Conservation (phyloP, 1,139 yeast species). For the Diutina catenulata region DNA sequence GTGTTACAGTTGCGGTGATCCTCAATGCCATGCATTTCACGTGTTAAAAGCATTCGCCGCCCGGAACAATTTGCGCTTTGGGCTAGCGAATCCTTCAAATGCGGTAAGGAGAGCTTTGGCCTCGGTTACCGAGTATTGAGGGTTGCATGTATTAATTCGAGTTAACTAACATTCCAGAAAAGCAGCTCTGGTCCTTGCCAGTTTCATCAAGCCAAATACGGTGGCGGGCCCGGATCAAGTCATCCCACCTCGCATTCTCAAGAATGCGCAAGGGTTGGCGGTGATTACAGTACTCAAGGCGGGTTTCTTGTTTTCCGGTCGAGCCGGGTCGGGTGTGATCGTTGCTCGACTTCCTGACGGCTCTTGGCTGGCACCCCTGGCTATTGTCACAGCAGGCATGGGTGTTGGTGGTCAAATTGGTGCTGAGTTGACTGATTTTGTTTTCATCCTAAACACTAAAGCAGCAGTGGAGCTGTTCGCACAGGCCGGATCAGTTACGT, state of each 20-base stretch:
- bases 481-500: slow-evolving; percentile 84
- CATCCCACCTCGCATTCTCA: slow-evolving; percentile 80
- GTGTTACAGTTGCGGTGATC: too few species aligned
- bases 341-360: slow-evolving; percentile 94
- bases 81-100: too few species aligned
- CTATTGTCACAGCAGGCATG: slow-evolving; percentile 92
- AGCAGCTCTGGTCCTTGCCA: slow-evolving; percentile 88
- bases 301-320: slow-evolving; percentile 88
- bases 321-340: slow-evolving; percentile 95
- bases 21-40: too few species aligned
- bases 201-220: slow-evolving; percentile 93
- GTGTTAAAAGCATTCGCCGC: too few species aligned
- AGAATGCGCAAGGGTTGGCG: slow-evolving; percentile 89
- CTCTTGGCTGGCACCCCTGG: slow-evolving; percentile 97
- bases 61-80: too few species aligned
- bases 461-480: slow-evolving; percentile 93
- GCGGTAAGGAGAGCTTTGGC: too few species aligned
- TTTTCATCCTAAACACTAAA: slow-evolving; percentile 74
- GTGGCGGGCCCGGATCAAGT: slow-evolving; percentile 80
- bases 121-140: not conserved
- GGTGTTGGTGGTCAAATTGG: slow-evolving; percentile 99
- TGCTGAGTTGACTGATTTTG: slow-evolving; percentile 93
- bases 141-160: too few species aligned
- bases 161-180: slow-evolving; percentile 40
- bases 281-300: slow-evolving; percentile 88